Base-by-base conservation (phyloP, 1,284 basidiomycete genomes). In the Flammula alnicola region DNA sequence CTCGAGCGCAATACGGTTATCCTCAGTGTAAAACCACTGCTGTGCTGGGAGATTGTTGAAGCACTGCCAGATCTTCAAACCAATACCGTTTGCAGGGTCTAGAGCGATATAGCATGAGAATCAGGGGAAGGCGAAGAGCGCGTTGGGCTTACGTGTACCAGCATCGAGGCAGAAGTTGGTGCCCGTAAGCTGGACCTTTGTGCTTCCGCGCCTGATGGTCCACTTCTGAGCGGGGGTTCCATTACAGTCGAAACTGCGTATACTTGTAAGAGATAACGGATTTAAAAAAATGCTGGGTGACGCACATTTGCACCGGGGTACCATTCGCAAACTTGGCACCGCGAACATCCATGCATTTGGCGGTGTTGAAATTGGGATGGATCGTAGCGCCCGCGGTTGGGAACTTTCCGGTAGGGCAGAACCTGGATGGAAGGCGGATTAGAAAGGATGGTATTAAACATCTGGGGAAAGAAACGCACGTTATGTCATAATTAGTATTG, bases 1-100 rank as follows among this genome's bases (percentile, higher is more conserved):
- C 1, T 51, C 47, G 12, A 63, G 47, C 25, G 49, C 51, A 33
- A 66, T 60, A 10, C 59, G 61, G 27, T 67, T 58, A 45, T 68
- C 60, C 8, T 33, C 43, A 0, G 61, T 66, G 47, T 62, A 68
- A 40, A 51, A 60, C 66, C 66, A 69, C 12, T 54, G 48, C 47
- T 70, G 67, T 2, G 64, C 63, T 6, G 66, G 59, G 20, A 66
- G 54, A n/a, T 54, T 56, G 23, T 63, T 58, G 39, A 52, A 66
- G 51, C 68, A 70, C 29, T 59, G 45, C 67, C 67, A 68, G 6
- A 70, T 65, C 48, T 69, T 70, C 63, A 70, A 59, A 6, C 52
- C 54, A 12, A 62, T 47, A 4, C 61, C 64, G 35, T 58, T 66
- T 12, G 43, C 63, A 8, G 65, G 64, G 16, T 44, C 62, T 63